Conservation (phyloP, 2,329 filamentous ascomycete species). For the Moelleriella libera region DNA sequence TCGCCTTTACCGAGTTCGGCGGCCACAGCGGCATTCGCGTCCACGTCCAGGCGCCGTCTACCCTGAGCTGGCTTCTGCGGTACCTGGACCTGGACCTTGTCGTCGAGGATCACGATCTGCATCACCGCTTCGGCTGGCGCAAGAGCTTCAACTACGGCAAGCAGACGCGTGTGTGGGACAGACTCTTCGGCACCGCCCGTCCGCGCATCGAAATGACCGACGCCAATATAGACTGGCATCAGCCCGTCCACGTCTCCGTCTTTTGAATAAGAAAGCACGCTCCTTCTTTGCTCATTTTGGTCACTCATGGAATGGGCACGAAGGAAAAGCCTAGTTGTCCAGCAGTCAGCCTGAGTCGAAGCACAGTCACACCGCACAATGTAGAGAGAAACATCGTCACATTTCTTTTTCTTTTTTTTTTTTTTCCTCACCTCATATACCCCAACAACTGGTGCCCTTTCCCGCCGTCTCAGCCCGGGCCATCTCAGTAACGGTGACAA, state of each 20-base stretch:
- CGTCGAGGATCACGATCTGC: conserved; percentile 28
- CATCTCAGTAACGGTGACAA: too few relatives aligned
- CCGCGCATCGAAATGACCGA: conserved; percentile 19
- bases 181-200: conserved; percentile 18
- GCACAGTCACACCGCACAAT: too few relatives aligned
- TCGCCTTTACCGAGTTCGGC: conserved; percentile 23
- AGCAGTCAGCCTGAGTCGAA: too few relatives aligned
- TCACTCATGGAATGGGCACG: too few relatives aligned
- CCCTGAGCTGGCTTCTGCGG: conserved; percentile 18
- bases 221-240: conserved; percentile 10
- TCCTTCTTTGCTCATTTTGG: too few relatives aligned
- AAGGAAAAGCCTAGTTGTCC: too few relatives aligned
- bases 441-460: too few relatives aligned
- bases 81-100: conserved; percentile 19
- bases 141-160: conserved; percentile 23
- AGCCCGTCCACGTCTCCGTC: background rate
- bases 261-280: background rate
- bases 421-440: too few relatives aligned
- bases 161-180: conserved; percentile 21
- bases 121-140: conserved; percentile 23
- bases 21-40: conserved; percentile 25
- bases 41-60: conserved; percentile 17
- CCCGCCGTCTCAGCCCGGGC: too few relatives aligned
- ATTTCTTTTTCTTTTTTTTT: too few relatives aligned
- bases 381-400: too few relatives aligned